A percentile compares a stretch with the other conserved stretches of the same genome.
phyloP scores from a whole-genome alignment of 306 rosid genomes.

The Aeschynomene evenia region DNA sequence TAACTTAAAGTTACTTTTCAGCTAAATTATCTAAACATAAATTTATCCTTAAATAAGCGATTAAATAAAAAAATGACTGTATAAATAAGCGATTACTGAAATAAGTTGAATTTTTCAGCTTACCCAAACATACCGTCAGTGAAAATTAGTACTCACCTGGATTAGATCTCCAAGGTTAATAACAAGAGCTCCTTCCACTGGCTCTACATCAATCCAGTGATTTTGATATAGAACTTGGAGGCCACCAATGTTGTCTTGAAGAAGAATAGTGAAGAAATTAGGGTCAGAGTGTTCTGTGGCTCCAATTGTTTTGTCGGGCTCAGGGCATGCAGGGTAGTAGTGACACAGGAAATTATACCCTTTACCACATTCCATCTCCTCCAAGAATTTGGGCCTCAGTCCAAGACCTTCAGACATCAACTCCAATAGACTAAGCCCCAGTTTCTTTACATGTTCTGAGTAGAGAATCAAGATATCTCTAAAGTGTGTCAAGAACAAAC shows the following conservation, averaged over 20 bases:
- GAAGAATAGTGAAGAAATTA: slow-evolving; percentile 6
- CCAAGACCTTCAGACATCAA: background rate
- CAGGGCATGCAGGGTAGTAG: slow-evolving; percentile 8
- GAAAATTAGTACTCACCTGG: background rate
- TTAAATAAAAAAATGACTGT: no score
- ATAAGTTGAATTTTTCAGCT: no score
- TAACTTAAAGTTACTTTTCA: no score
- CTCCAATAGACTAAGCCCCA: background rate
- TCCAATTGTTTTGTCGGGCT: background rate
- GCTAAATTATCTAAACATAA: no score
- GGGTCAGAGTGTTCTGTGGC: background rate
- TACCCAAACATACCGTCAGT: no score
- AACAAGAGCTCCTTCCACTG: slow-evolving; percentile 2
- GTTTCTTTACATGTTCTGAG: background rate
- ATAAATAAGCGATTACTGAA: no score
- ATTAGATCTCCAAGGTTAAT: slow-evolving; percentile 10
- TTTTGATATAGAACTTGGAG: slow-evolving; percentile 12
- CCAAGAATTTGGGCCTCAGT: background rate
- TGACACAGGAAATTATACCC: background rate
- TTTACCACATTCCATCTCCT: slow-evolving; percentile 4
- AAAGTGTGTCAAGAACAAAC: background rate
- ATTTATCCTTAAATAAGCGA: no score
- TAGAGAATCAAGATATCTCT: background rate
- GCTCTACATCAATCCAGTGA: slow-evolving; percentile 14
- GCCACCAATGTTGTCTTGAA: slow-evolving; percentile 23